Base-by-base conservation (phyloP, 768 basidiomycete species). In the Gymnopilus junonius region DNA sequence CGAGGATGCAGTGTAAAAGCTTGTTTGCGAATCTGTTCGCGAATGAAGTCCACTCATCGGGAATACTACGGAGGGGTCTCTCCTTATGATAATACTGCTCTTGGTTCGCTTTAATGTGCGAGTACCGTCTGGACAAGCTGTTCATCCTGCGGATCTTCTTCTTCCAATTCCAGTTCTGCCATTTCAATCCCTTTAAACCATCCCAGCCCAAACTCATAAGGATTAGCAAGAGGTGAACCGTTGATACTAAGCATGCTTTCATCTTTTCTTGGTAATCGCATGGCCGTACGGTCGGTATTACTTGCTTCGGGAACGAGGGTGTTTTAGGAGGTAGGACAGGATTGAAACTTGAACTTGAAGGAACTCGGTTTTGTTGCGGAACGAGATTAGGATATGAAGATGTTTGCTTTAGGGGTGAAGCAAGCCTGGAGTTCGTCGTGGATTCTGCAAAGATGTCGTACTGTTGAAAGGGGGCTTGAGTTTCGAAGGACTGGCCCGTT, bases 211-310 rank as follows among this genome's bases (percentile, higher is more conserved):
- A 89, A 85, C 62, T 87, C 81, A 69, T 89, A 90, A 1, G 92
- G 92, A 71, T 93, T 93, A 17, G 88, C 86, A 17, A 94, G 81
- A 0, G 93, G 93, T 0, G 91, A 93, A 4, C 93, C 93, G 63
- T 95, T 94, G 20, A 90, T 75, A 69, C 92, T 92, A 54, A 94
- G 80, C 85, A 94, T 86, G 69, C 81, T 87, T 74, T 95, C 93
- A 69, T 92, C 86, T 65, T 82, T 85, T 42, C 90, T 85, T 11
- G 91, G 89, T 71, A 88, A 80, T 25, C 92, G 87, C 50, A 89
- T 78, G 4, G 82, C 72, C 17, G 68, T 56, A 82, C 74, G 43
- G 76, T 73, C 21, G 76, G 78, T 34, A 32, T 58, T 20, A 68
- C 63, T 35, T 59, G 31, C 63, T 55, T 27, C 54, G 79, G 86